Base-by-base conservation (phyloP, 2,329 filamentous ascomycete species). In the Xenoacremonium recifei region DNA sequence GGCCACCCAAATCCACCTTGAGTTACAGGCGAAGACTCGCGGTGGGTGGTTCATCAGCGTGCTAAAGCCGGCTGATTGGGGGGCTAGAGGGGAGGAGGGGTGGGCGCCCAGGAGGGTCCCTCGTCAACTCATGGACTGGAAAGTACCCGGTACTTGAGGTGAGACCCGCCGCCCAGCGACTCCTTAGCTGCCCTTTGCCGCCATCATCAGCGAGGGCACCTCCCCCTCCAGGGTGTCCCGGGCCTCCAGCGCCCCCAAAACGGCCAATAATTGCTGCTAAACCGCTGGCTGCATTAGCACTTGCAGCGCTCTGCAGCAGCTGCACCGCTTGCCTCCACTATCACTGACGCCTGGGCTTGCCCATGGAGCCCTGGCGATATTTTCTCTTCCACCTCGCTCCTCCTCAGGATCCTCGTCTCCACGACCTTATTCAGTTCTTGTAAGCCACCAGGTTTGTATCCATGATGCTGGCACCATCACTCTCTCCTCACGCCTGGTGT, bases 81-180 rank as follows among this genome's bases (percentile, higher is more conserved):
- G 44, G 43, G 42, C 43, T 47, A 30, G 43, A 23, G 42, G n/a
- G n/a, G n/a, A n/a, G n/a, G n/a, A n/a, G n/a, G n/a, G n/a, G n/a
- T n/a, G n/a, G n/a, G n/a, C n/a, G n/a, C n/a, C n/a, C n/a, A n/a
- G n/a, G n/a, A n/a, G n/a, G n/a, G n/a, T n/a, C n/a, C n/a, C n/a
- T n/a, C n/a, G n/a, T n/a, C n/a, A n/a, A n/a, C n/a, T n/a, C n/a
- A n/a, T n/a, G n/a, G n/a, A n/a, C n/a, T n/a, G n/a, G n/a, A n/a
- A n/a, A 48, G 53, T 56, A 55, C 41, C 42, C 30, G 45, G 38
- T 58, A 58, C 55, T 46, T 58, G 25, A 30, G n/a, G n/a, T n/a
- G n/a, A n/a, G 29, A 32, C 15, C 29, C 29, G 15, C 29, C 15
- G 29, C 16, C 9, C 15, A 32, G 29, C 29, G 29, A 32, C 29